A percentile compares a stretch with the other conserved stretches of the same genome.
These are phyloP conservation scores for Imleria badia DNA, from an alignment of 768 basidiomycete species.

Conservation along the genomic window DNA sequence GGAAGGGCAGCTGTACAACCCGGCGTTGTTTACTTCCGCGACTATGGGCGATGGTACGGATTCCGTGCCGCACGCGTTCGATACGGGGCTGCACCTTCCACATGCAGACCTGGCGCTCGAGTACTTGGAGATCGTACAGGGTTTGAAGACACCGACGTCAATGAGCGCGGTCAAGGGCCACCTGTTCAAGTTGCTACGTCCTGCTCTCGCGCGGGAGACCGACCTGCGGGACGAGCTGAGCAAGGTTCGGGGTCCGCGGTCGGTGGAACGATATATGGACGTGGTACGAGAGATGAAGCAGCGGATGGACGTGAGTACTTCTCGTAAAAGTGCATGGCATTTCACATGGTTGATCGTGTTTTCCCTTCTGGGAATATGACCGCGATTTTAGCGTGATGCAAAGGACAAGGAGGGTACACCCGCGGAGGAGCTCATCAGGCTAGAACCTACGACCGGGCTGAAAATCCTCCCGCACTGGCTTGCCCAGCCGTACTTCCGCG, in stretches of 20 bases:
- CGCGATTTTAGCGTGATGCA: constrained; percentile 45
- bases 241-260: constrained; percentile 34
- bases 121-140: constrained; percentile 77
- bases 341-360: not conserved
- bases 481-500: constrained; percentile 65
- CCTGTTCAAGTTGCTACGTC: constrained; percentile 88
- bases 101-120: constrained; percentile 74
- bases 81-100: constrained; percentile 49
- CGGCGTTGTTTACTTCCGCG: constrained; percentile 63
- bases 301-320: constrained; percentile 51
- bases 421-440: constrained; percentile 37
- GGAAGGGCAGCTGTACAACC: constrained; percentile 93
- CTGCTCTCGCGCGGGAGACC: constrained; percentile 60
- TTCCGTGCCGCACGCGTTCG: constrained; percentile 19
- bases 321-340: not conserved
- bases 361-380: not conserved
- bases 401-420: constrained; percentile 30
- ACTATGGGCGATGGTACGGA: constrained; percentile 12
- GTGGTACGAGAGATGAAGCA: constrained; percentile 59
- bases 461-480: constrained; percentile 65
- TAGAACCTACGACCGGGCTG: constrained; percentile 50
- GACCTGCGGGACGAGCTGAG: constrained; percentile 79
- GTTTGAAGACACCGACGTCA: constrained; percentile 61
- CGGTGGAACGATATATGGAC: constrained; percentile 41
- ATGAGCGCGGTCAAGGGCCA: constrained; percentile 86